Evolutionary conservation across 2,329 filamentous ascomycete species (phyloP).

Genomic region (Sphaceloma murrayae): DNA sequence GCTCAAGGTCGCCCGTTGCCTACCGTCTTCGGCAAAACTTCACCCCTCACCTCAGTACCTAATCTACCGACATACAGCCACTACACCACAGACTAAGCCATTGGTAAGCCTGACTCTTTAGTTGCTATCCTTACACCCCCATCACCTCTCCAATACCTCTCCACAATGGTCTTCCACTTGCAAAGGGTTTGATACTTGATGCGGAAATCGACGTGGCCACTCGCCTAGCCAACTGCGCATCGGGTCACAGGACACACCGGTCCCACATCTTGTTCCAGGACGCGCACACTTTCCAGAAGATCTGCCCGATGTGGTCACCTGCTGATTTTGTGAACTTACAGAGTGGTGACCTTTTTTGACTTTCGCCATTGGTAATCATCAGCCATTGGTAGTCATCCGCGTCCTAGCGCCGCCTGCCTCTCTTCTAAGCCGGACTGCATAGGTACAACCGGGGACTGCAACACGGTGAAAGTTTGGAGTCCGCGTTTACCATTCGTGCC

Average conservation of each 20-base stretch:
- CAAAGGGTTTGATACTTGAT: background rate
- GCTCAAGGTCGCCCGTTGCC: conserved; percentile 5
- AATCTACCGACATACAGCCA: conserved; percentile 3
- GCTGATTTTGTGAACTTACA: conserved; percentile 1
- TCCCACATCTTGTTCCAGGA: no score
- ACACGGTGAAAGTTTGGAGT: conserved; percentile 3
- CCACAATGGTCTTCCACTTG: no score
- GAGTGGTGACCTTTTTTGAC: background rate
- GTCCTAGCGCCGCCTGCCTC: background rate
- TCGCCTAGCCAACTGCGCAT: background rate
- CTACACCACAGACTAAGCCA: background rate
- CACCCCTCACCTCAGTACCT: conserved; percentile 11
- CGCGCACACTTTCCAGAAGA: background rate
- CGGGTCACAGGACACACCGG: no score
- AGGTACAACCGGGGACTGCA: conserved; percentile 3
- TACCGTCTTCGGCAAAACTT: conserved; percentile 12
- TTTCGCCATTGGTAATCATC: background rate
- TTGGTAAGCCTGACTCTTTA: conserved; percentile 10
- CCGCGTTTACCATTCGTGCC: background rate
- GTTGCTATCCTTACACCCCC: background rate
- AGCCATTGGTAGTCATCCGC: conserved; percentile 1
- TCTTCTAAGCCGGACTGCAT: background rate
- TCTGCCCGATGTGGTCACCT: background rate
- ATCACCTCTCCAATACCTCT: no score
- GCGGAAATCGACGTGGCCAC: conserved; percentile 9